Percentiles rank a stretch among this genome's conserved stretches.
Evolutionary conservation across 129 eudicot genomes (phyloP).

Genomic region (Cynara cardunculus): DNA sequence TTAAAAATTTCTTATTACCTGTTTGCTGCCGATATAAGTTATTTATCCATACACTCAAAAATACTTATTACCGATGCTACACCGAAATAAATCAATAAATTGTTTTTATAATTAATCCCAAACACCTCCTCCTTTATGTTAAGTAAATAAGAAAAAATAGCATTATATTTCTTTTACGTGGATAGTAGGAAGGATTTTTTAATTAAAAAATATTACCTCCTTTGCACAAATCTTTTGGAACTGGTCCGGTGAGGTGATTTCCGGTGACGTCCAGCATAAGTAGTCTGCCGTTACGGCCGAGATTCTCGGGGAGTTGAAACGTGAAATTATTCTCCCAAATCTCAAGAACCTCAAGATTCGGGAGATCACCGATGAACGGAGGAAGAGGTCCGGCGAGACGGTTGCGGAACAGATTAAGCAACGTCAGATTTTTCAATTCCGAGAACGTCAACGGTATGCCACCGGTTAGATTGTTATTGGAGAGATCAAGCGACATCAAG

Average conservation of each 20-base stretch:
- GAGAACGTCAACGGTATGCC: slow-evolving; percentile 61
- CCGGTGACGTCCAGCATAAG: slow-evolving; percentile 49
- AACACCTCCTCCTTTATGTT: too few species aligned
- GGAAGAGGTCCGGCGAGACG: slow-evolving; percentile 73
- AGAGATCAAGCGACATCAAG: slow-evolving; percentile 71
- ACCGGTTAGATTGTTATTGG: slow-evolving; percentile 52
- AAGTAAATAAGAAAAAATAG: background rate
- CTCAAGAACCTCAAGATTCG: slow-evolving; percentile 70
- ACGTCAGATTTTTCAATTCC: slow-evolving; percentile 51
- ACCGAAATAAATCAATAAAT: too few species aligned
- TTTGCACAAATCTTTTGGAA: slow-evolving; percentile 61
- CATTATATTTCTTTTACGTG: background rate
- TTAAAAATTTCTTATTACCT: too few species aligned
- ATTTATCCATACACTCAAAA: too few species aligned
- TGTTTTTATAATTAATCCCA: too few species aligned
- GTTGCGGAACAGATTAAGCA: slow-evolving; percentile 54
- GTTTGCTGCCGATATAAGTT: too few species aligned
- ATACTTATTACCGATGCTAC: too few species aligned
- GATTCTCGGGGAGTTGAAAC: slow-evolving; percentile 54
- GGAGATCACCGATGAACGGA: slow-evolving; percentile 62
- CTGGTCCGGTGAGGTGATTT: slow-evolving; percentile 68
- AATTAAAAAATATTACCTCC: slow-evolving; percentile 38
- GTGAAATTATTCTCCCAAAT: slow-evolving; percentile 89
- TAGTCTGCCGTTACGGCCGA: slow-evolving; percentile 62
- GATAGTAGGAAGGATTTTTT: background rate